Percentiles rank a stretch among this genome's conserved stretches.
Evolutionary conservation across 106 monocot genomes (phyloP).

Genomic region (Acorus gramineus): DNA sequence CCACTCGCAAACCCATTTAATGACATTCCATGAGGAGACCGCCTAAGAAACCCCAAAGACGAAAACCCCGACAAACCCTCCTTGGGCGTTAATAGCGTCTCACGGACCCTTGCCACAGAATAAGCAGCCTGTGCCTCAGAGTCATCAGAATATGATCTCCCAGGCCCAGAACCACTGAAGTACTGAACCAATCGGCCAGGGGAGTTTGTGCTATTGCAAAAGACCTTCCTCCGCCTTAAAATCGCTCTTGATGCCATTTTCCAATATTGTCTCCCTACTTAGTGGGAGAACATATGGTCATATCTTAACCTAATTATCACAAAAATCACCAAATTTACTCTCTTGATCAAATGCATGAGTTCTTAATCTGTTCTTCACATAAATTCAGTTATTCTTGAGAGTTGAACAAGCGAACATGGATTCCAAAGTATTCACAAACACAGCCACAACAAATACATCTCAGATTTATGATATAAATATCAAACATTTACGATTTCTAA

Average conservation of each 20-base stretch:
- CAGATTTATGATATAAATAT: too few species aligned
- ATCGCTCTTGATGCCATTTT: constrained; percentile 60
- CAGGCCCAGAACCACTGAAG: constrained; percentile 26
- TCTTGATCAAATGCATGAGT: too few species aligned
- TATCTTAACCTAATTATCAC: constrained; percentile 7
- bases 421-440: too few species aligned
- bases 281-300: constrained; percentile 22
- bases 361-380: too few species aligned
- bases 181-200: constrained; percentile 21
- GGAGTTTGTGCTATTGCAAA: constrained; percentile 29
- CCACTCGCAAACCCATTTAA: constrained; percentile 7
- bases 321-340: too few species aligned
- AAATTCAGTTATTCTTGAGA: too few species aligned
- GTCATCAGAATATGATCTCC: constrained; percentile 9
- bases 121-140: constrained; percentile 4
- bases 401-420: too few species aligned
- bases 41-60: constrained; percentile 6
- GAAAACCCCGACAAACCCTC: constrained; percentile 13
- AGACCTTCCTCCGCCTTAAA: constrained; percentile 29
- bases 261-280: constrained; percentile 9
- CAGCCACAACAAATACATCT: too few species aligned
- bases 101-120: background rate
- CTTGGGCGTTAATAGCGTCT: constrained; percentile 4
- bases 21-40: constrained; percentile 9
- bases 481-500: too few species aligned